Evolutionary conservation across 805 yeast genomes (phyloP).

Genomic region (Candida xiaguanensis): DNA sequence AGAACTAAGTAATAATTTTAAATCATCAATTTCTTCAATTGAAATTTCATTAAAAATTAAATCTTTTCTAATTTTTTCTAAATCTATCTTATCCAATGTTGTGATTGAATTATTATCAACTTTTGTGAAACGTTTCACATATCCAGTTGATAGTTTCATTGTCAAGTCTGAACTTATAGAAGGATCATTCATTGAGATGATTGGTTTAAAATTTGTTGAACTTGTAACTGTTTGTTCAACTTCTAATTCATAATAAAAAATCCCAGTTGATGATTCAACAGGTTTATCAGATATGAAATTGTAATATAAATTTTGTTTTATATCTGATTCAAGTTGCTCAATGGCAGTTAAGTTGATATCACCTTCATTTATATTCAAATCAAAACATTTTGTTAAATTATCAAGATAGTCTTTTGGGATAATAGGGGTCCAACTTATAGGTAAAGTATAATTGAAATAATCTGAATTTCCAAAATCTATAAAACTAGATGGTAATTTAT

Average conservation of each 20-base stretch:
- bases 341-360: slow-evolving; percentile 23
- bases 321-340: background rate
- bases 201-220: slow-evolving; percentile 28
- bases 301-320: slow-evolving; percentile 16
- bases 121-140: slow-evolving; percentile 23
- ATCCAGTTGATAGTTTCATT: slow-evolving; percentile 32
- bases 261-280: slow-evolving; percentile 28
- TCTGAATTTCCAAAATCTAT: slow-evolving; percentile 17
- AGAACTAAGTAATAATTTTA: slow-evolving; percentile 23
- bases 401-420: slow-evolving; percentile 21
- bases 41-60: slow-evolving; percentile 17
- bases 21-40: slow-evolving; percentile 11
- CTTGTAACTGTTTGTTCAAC: slow-evolving; percentile 31
- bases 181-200: slow-evolving; percentile 31
- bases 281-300: slow-evolving; percentile 39
- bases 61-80: slow-evolving; percentile 27
- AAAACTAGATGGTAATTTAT: slow-evolving; percentile 24
- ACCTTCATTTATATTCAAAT: slow-evolving; percentile 22
- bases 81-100: slow-evolving; percentile 19
- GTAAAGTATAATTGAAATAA: slow-evolving; percentile 29
- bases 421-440: slow-evolving; percentile 39
- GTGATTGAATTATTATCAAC: slow-evolving; percentile 13
- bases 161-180: slow-evolving; percentile 31
- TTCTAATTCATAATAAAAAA: slow-evolving; percentile 40
- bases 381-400: slow-evolving; percentile 19